Percentiles rank a stretch among this genome's conserved stretches.
Evolutionary conservation across 768 basidiomycete genomes (phyloP).

Genomic region (Cubamyces lactineus): DNA sequence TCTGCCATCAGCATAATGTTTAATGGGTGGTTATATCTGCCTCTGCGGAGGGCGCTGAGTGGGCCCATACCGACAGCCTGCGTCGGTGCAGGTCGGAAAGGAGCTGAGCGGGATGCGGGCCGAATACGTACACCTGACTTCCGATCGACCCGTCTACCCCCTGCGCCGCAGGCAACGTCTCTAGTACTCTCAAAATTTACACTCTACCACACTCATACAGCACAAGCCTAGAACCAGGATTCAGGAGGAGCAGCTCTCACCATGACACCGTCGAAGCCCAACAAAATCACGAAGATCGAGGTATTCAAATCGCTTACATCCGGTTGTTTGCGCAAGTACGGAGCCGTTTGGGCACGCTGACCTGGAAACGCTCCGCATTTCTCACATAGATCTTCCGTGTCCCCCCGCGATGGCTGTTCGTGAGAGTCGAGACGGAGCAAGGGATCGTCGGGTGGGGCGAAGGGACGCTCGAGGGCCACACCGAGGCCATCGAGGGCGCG

Average conservation of each 20-base stretch:
- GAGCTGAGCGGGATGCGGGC: no score
- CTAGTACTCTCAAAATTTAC: no score
- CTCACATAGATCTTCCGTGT: conserved; percentile 57
- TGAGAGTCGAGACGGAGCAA: conserved; percentile 65
- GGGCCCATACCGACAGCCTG: no score
- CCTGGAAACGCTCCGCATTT: not conserved
- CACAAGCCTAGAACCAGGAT: no score
- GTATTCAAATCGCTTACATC: conserved; percentile 14
- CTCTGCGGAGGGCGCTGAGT: no score
- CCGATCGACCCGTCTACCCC: not conserved
- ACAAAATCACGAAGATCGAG: conserved; percentile 36
- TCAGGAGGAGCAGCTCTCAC: no score
- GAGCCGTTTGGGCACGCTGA: not conserved
- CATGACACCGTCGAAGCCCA: conserved; percentile 7
- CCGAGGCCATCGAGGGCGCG: conserved; percentile 74
- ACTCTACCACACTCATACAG: not conserved
- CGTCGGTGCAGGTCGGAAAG: no score
- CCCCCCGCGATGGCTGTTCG: conserved; percentile 75
- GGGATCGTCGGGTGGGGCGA: conserved; percentile 77
- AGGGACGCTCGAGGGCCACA: conserved; percentile 72
- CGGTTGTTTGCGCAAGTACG: not conserved
- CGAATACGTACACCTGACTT: conserved; percentile 4
- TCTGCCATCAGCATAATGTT: no score
- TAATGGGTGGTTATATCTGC: no score
- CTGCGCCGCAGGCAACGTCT: no score